Conservation (phyloP, 768 basidiomycete species). For the Tylopilus vinaceipallidus region DNA sequence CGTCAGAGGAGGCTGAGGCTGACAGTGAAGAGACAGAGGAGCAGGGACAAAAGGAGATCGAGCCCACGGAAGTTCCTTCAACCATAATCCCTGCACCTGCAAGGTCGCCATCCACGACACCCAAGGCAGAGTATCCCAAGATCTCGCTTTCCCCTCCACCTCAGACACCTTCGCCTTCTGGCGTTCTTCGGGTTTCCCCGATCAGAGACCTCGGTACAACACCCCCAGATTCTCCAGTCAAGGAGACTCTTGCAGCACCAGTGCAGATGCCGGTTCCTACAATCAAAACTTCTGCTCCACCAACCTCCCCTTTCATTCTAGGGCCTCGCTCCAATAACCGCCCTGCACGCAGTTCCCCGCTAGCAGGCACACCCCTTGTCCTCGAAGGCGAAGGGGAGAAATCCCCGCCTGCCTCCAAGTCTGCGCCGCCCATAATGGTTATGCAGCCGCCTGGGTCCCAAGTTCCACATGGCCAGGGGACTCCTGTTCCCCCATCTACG, state of each 20-base stretch:
- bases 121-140: slow-evolving; percentile 49
- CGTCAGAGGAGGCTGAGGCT: slow-evolving; percentile 7
- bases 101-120: slow-evolving; percentile 58
- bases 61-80: slow-evolving; percentile 22
- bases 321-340: slow-evolving; percentile 51
- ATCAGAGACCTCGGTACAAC: slow-evolving; percentile 51
- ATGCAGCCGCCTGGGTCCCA: slow-evolving; percentile 43
- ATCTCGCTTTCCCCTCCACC: slow-evolving; percentile 36
- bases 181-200: slow-evolving; percentile 28
- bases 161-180: slow-evolving; percentile 20
- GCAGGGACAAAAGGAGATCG: slow-evolving; percentile 15
- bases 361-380: slow-evolving; percentile 54
- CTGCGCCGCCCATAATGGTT: slow-evolving; percentile 16
- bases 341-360: slow-evolving; percentile 73
- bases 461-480: slow-evolving; percentile 36
- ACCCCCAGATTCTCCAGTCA: slow-evolving; percentile 62
- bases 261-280: slow-evolving; percentile 16
- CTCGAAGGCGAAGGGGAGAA: slow-evolving; percentile 37
- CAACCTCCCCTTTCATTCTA: slow-evolving; percentile 40
- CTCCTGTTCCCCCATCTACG: slow-evolving; percentile 14
- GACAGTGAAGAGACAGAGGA: slow-evolving; percentile 22
- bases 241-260: slow-evolving; percentile 30
- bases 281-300: slow-evolving; percentile 16
- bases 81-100: slow-evolving; percentile 37
- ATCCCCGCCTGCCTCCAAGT: slow-evolving; percentile 13